Percentiles rank a stretch among this genome's conserved stretches.
Conservation (phyloP, 495 filamentous ascomycete genomes). For the Parmelia sp. region DNA sequence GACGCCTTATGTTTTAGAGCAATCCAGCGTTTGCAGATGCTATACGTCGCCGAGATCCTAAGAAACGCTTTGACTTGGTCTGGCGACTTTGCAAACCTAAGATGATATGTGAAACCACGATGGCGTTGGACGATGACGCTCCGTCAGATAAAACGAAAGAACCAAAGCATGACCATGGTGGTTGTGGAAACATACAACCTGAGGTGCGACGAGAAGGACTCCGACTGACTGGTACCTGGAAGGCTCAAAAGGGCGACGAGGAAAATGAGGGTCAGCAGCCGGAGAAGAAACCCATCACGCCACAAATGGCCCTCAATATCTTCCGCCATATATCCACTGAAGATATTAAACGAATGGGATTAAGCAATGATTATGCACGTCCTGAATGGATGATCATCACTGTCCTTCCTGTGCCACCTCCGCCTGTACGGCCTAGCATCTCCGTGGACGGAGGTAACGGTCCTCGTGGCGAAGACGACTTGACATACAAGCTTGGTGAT, state of each 20-base stretch:
- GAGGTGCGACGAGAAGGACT: conserved; percentile 79
- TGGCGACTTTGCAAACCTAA: conserved; percentile 86
- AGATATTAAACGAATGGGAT: conserved; percentile 77
- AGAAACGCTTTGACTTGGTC: conserved; percentile 83
- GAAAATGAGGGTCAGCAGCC: conserved; percentile 59
- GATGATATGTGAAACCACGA: conserved; percentile 70
- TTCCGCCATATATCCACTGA: conserved; percentile 73
- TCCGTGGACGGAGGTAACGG: conserved; percentile 85
- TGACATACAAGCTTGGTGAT: conserved; percentile 97
- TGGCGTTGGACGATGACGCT: conserved; percentile 56
- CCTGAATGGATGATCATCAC: conserved; percentile 99
- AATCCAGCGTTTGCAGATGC: conserved; percentile 78
- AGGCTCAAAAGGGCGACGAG: conserved; percentile 62
- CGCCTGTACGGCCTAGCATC: conserved; percentile 91
- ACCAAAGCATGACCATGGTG: conserved; percentile 62
- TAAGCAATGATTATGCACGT: conserved; percentile 87
- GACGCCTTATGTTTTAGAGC: conserved; percentile 56
- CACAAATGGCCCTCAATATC: conserved; percentile 73
- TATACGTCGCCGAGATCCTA: conserved; percentile 77
- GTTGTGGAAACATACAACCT: conserved; percentile 88
- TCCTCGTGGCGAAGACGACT: conserved; percentile 89
- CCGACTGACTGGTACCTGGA: conserved; percentile 75
- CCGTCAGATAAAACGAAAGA: conserved; percentile 45
- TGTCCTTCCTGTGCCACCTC: conserved; percentile 88
- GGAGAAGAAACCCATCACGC: conserved; percentile 81